Percentiles rank a stretch among this genome's conserved stretches.
Conservation (phyloP, 2,329 filamentous ascomycete species). For the Ascochyta clinopodiicola region DNA sequence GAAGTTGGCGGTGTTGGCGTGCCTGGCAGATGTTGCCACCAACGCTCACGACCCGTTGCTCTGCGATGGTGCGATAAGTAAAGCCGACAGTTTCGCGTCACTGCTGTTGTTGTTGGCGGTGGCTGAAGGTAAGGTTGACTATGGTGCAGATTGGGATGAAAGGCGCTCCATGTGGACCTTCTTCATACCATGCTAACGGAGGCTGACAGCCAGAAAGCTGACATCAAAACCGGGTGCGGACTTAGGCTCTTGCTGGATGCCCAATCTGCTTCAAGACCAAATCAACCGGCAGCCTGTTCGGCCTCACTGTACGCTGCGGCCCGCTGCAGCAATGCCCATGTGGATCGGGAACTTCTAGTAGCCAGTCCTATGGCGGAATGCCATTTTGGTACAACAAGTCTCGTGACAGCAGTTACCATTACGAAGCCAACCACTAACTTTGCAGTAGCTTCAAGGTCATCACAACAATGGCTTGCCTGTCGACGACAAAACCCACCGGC, state of each 20-base stretch:
- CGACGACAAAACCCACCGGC: neutral
- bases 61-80: neutral
- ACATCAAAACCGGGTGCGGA: neutral
- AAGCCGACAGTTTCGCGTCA: neutral
- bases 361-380: slow-evolving; percentile 14
- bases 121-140: neutral
- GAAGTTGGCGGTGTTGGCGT: neutral
- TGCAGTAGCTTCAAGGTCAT: neutral
- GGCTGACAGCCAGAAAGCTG: neutral
- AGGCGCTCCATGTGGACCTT: neutral
- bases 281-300: slow-evolving; percentile 12
- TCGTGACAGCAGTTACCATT: neutral
- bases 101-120: neutral
- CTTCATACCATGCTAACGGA: slow-evolving; percentile 1
- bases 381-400: neutral
- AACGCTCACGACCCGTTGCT: neutral
- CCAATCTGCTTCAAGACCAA: slow-evolving; percentile 9
- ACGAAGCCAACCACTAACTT: neutral
- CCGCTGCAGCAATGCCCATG: slow-evolving; percentile 8
- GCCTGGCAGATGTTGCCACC: neutral
- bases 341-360: slow-evolving; percentile 15
- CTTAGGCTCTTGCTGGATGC: slow-evolving; percentile 15
- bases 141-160: neutral
- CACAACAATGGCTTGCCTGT: neutral
- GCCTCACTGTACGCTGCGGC: slow-evolving; percentile 18